Base-by-base conservation (phyloP, 805 yeast species). In the Starmerella davenportii region DNA sequence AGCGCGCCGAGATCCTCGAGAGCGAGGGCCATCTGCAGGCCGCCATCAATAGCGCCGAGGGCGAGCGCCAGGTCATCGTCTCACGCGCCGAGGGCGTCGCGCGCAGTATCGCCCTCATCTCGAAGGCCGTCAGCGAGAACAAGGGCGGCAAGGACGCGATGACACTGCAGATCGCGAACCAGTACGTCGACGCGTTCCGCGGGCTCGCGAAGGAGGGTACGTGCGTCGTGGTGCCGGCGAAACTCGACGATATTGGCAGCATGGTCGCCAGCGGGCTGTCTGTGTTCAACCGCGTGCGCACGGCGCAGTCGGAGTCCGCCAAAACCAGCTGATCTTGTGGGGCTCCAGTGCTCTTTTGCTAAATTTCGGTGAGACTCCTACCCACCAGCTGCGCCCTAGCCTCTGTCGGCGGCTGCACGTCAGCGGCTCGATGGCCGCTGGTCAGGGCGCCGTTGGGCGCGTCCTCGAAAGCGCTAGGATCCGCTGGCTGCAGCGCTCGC, bases 81-180 rank as follows among this genome's bases (percentile, higher is more conserved):
- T 65, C 79, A 46, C 74, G 75, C n/a, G 77, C 87, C 3, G 87
- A 79, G 57, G 93, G 92, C 7, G 73, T 79, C 17, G 80, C 93
- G 5, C 67, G 70, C 47, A 79, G 87, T 27, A 68, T 80, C 45
- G 65, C 62, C 48, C 60, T 62, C 39, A 62, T 80, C 37, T 79
- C 92, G 9, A 56, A 63, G 35, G 81, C 90, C 13, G 77, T 80
- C 48, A 58, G 66, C 36, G 66, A 67, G 38, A 72, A 80, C 24
- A 74, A 78, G 4, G 77, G 78, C 41, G 85, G 90, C 34, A 60
- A 59, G 40, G 79, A 77, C 35, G 93, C 92, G 8, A 82, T 80
- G 28, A 63, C 76, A 17, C 65, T 81, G 45, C 82, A 76, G 56
- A 74, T 80, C 32, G 93, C 93, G 14, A 85, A 78, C 53, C 78